Evolutionary conservation across 257 asterid genomes (phyloP).

Genomic region (Salvia rosmarinus): DNA sequence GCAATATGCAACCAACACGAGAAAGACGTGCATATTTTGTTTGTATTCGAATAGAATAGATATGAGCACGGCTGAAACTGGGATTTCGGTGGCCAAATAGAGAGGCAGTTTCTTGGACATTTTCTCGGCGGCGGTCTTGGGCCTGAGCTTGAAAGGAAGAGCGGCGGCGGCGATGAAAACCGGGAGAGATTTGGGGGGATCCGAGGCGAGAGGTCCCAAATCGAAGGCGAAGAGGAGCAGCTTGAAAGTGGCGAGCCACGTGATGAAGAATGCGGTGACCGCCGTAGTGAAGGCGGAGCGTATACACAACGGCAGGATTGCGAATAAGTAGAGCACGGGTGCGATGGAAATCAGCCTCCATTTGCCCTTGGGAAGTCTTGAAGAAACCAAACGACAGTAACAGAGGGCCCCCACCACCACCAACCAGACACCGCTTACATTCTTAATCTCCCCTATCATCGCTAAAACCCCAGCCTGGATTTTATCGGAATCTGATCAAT

Average conservation of each 20-base stretch:
- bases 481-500: too few species aligned
- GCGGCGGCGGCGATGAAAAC: constrained; percentile 51
- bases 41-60: constrained; percentile 1
- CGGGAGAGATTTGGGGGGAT: constrained; percentile 41
- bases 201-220: constrained; percentile 51
- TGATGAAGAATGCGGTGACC: constrained; percentile 47
- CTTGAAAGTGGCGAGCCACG: constrained; percentile 64
- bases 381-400: constrained; percentile 45
- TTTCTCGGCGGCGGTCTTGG: neutral
- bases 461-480: too few species aligned
- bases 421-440: constrained; percentile 30
- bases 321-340: constrained; percentile 51
- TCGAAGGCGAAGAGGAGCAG: constrained; percentile 64
- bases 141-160: constrained; percentile 50
- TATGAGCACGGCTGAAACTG: constrained; percentile 30
- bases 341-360: constrained; percentile 52
- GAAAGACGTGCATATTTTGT: constrained; percentile 22
- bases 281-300: constrained; percentile 47
- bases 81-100: constrained; percentile 40
- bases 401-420: constrained; percentile 42
- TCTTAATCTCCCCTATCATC: constrained; percentile 53
- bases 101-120: constrained; percentile 40
- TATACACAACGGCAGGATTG: constrained; percentile 44
- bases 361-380: constrained; percentile 47
- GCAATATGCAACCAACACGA: constrained; percentile 35